A percentile compares a stretch with the other conserved stretches of the same genome.
Conservation (phyloP, 306 rosid genomes). For the Castanea mollissima region DNA sequence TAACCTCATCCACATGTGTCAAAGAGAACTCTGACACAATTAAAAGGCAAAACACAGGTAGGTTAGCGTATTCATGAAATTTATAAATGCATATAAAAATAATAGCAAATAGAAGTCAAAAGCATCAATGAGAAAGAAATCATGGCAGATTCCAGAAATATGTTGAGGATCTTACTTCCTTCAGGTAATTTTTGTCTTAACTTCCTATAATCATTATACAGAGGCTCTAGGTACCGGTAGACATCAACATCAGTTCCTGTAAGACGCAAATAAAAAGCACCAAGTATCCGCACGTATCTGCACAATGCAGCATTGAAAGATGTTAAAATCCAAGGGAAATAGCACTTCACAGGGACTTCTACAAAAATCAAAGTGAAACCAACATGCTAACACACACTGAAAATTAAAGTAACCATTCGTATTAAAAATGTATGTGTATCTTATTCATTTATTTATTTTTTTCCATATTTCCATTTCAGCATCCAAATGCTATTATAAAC, state of each 20-base stretch:
- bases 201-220: conserved; percentile 86
- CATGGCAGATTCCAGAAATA: not conserved
- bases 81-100: not conserved
- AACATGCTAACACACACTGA: not conserved
- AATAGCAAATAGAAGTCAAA: not conserved
- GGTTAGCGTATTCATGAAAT: not conserved
- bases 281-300: conserved; percentile 89
- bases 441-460: not conserved
- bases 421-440: not conserved
- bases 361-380: not conserved
- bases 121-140: not conserved
- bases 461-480: not conserved
- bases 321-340: not conserved
- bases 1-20: conserved; percentile 97
- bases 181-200: conserved; percentile 65
- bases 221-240: conserved; percentile 83
- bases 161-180: conserved; percentile 58
- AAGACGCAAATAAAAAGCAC: conserved; percentile 89
- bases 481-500: not conserved
- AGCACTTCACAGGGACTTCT: not conserved
- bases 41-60: not conserved
- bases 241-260: conserved; percentile 87
- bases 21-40: conserved; percentile 57
- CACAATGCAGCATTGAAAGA: not conserved
- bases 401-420: not conserved